Conservation (phyloP, 2,329 filamentous ascomycete species). For the Alternaria gansuensis region DNA sequence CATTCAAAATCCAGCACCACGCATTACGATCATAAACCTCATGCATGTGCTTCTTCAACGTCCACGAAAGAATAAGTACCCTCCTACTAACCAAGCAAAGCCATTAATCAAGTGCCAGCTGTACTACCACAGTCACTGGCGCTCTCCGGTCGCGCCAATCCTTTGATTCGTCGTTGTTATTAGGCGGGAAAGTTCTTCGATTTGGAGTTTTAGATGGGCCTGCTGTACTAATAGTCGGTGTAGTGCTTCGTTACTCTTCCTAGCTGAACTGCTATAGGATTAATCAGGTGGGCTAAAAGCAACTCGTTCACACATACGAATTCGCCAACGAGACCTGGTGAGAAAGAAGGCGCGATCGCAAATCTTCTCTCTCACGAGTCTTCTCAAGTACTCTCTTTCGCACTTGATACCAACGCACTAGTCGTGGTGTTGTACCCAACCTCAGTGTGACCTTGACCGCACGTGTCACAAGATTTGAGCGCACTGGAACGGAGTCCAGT, state of each 20-base stretch:
- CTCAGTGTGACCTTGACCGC: no score
- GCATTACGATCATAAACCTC: no score
- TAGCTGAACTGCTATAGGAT: background rate
- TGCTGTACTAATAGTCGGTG: background rate
- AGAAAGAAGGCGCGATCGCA: background rate
- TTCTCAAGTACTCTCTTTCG: background rate
- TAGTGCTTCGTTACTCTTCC: background rate
- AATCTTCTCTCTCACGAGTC: fast-evolving
- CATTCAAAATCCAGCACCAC: no score
- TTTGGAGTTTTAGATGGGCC: background rate
- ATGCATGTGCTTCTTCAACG: no score
- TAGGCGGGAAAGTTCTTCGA: background rate
- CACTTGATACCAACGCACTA: background rate
- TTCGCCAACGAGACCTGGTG: background rate
- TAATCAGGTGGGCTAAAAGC: background rate
- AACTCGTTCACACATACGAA: background rate
- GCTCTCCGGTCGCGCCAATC: background rate
- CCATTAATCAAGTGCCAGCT: background rate
- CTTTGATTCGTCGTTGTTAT: background rate
- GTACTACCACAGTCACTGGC: background rate
- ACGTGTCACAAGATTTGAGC: no score
- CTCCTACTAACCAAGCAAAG: background rate
- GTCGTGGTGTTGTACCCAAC: no score
- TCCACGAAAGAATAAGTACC: background rate
- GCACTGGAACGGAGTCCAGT: no score